A percentile compares a stretch with the other conserved stretches of the same genome.
phyloP scores from a whole-genome alignment of 306 rosid species.

The Vigna angularis region DNA sequence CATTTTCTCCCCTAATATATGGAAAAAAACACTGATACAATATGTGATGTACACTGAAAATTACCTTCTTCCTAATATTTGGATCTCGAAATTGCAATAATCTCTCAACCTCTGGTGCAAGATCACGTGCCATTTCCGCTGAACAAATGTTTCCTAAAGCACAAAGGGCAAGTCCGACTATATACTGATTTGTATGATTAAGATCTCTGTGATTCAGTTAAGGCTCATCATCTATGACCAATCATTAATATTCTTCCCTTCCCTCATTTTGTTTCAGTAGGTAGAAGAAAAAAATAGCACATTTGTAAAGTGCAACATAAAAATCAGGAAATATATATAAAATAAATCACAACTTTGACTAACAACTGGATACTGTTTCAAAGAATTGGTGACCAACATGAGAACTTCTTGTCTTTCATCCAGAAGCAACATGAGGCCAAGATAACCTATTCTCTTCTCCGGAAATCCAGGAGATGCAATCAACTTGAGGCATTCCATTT shows the following conservation, averaged over 20 bases:
- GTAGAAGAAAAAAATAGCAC: conserved; percentile 33
- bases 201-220: conserved; percentile 88
- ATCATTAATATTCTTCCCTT: conserved; percentile 33
- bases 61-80: conserved; percentile 95
- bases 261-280: conserved; percentile 41
- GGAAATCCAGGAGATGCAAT: conserved; percentile 97
- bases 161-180: conserved; percentile 99
- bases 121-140: conserved; percentile 99
- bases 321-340: conserved; percentile 19
- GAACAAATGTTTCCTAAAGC: conserved; percentile 99
- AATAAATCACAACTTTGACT: conserved; percentile 36
- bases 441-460: conserved; percentile 99
- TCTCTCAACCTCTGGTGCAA: conserved; percentile 99
- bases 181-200: conserved; percentile 93
- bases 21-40: conserved; percentile 21
- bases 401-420: conserved; percentile 99
- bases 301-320: conserved; percentile 19
- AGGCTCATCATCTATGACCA: conserved; percentile 53
- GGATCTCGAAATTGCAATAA: conserved; percentile 98
- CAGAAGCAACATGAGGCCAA: conserved; percentile 98
- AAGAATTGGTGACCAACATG: conserved; percentile 96
- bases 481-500: conserved; percentile 98
- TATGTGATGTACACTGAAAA: conserved; percentile 37
- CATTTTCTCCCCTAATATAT: conserved; percentile 20
- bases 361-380: conserved; percentile 93